Evolutionary conservation across 2,329 filamentous ascomycete species (phyloP).

Genomic region (Aspergillus quadrilineatus): DNA sequence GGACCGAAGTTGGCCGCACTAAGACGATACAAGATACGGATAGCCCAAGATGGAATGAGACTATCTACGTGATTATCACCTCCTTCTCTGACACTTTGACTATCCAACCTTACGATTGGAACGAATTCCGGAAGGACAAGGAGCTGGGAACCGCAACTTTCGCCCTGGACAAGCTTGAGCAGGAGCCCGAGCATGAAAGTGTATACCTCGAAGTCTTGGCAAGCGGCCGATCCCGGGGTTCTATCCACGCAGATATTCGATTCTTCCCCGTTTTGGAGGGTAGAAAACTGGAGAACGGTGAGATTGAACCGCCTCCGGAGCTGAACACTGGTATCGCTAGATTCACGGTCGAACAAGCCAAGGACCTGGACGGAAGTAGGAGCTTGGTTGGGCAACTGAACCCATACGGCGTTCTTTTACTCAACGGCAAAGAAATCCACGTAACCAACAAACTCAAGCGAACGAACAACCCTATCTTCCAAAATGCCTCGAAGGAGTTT

Average conservation of each 20-base stretch:
- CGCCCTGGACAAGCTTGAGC: slow-evolving; percentile 75
- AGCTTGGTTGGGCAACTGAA: slow-evolving; percentile 88
- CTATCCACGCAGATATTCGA: slow-evolving; percentile 76
- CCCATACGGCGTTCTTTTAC: slow-evolving; percentile 81
- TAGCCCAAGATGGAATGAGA: slow-evolving; percentile 94
- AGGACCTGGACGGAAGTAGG: slow-evolving; percentile 90
- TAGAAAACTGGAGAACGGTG: slow-evolving; percentile 67
- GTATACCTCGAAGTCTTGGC: slow-evolving; percentile 78
- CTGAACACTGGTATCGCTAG: slow-evolving; percentile 90
- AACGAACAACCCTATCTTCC: slow-evolving; percentile 96
- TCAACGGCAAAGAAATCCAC: slow-evolving; percentile 91
- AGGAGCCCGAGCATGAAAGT: slow-evolving; percentile 76
- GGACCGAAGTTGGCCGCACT: slow-evolving; percentile 78
- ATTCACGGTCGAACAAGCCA: slow-evolving; percentile 92
- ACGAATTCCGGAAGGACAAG: slow-evolving; percentile 95
- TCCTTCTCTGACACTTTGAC: slow-evolving; percentile 86
- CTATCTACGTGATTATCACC: slow-evolving; percentile 89
- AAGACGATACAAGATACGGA: slow-evolving; percentile 82
- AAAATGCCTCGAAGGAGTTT: slow-evolving; percentile 88
- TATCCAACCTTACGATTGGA: slow-evolving; percentile 84
- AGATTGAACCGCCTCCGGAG: slow-evolving; percentile 75
- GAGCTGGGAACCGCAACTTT: slow-evolving; percentile 88
- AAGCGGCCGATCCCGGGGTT: slow-evolving; percentile 79
- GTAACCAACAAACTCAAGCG: slow-evolving; percentile 90
- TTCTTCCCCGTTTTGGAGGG: slow-evolving; percentile 92